Evolutionary conservation across 2,329 filamentous ascomycete genomes (phyloP).

Genomic region (Allantophomopsis lycopodina): DNA sequence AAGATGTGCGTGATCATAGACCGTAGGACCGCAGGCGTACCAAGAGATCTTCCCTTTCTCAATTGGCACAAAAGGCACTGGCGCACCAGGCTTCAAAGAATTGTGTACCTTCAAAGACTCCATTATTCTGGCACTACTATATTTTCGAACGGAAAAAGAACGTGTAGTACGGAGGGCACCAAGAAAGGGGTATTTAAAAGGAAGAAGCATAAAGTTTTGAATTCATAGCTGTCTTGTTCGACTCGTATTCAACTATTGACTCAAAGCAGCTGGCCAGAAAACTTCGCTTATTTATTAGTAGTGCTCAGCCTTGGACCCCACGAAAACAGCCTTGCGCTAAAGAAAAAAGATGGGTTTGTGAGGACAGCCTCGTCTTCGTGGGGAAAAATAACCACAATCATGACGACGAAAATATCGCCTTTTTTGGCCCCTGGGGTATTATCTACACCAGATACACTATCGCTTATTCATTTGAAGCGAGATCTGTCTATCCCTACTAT

Average conservation of each 20-base stretch:
- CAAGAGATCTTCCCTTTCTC: slow-evolving; percentile 25
- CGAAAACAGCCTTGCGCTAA: neutral
- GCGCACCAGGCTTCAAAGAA: slow-evolving; percentile 14
- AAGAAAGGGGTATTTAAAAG: neutral
- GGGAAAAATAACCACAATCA: slow-evolving; percentile 4
- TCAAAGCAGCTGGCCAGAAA: neutral
- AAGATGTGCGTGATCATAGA: slow-evolving; percentile 53
- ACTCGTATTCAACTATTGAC: neutral
- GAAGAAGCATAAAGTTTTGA: slow-evolving; percentile 1
- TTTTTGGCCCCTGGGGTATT: slow-evolving; percentile 60
- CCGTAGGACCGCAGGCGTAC: slow-evolving; percentile 62
- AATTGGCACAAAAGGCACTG: slow-evolving; percentile 15
- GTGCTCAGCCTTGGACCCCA: neutral
- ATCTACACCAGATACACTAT: slow-evolving; percentile 53
- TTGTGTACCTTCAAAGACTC: slow-evolving; percentile 16
- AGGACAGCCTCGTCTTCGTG: neutral
- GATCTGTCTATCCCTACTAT: slow-evolving; percentile 72
- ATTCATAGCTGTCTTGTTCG: too few relatives aligned
- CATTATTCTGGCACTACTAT: neutral
- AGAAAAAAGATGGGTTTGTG: neutral
- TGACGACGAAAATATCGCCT: slow-evolving; percentile 39
- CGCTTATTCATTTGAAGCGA: slow-evolving; percentile 78
- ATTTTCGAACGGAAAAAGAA: neutral
- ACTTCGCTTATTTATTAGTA: neutral
- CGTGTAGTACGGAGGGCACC: neutral